These are phyloP conservation scores for Peterozyma toletana DNA, from an alignment of 805 yeast genomes.

Conservation along the genomic window DNA sequence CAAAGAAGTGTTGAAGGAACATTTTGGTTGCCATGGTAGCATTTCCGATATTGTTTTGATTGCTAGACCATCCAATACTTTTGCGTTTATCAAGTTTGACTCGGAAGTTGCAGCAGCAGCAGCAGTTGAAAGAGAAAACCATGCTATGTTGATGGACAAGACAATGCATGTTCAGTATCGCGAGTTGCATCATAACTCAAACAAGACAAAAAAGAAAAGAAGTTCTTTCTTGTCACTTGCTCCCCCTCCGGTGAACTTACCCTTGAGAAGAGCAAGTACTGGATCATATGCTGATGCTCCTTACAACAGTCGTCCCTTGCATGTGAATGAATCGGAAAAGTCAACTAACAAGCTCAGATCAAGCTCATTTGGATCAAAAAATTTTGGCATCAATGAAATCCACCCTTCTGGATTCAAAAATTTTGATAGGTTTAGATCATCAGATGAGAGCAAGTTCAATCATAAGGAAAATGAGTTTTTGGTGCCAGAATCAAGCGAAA, in stretches of 20 bases:
- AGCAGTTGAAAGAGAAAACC: constrained; percentile 83
- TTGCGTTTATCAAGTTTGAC: constrained; percentile 67
- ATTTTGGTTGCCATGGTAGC: constrained; percentile 64
- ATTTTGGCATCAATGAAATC: not conserved
- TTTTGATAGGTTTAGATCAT: not conserved
- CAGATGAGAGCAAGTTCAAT: not conserved
- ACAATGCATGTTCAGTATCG: constrained; percentile 84
- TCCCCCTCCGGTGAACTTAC: constrained; percentile 74
- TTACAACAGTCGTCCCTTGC: too few relatives aligned
- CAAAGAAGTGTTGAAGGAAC: constrained; percentile 43
- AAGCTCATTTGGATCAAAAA: not conserved
- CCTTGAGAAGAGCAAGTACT: constrained; percentile 28
- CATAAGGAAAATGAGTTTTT: not conserved
- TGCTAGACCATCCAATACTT: constrained; percentile 41
- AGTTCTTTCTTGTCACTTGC: constrained; percentile 38
- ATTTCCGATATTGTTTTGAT: constrained; percentile 52
- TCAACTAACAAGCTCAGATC: not conserved
- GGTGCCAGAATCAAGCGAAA: too few relatives aligned
- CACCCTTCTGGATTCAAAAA: not conserved
- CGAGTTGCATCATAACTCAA: constrained; percentile 38
- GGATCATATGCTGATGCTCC: constrained; percentile 2
- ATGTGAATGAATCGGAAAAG: not conserved
- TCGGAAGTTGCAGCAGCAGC: constrained; percentile 73
- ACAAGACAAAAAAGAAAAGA: constrained; percentile 18
- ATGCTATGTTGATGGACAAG: constrained; percentile 61